phyloP scores from a whole-genome alignment of 495 filamentous ascomycete genomes.

The Neurospora sp. region DNA sequence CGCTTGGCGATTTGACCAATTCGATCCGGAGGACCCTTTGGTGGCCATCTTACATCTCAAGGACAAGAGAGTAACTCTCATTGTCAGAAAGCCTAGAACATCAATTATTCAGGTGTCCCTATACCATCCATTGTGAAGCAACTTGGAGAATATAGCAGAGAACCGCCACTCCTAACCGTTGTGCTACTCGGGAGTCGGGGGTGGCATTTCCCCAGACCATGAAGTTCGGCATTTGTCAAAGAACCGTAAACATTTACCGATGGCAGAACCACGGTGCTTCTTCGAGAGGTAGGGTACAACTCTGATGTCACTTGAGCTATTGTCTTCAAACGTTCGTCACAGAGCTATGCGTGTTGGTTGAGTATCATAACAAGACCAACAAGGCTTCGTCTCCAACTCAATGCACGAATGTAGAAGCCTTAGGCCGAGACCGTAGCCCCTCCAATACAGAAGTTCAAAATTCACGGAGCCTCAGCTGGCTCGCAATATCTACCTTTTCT shows the following conservation, averaged over 20 bases:
- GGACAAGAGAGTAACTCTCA: background rate
- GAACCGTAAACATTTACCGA: background rate
- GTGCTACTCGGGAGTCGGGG: background rate
- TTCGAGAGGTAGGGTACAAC: background rate
- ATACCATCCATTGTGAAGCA: background rate
- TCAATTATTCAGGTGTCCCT: background rate
- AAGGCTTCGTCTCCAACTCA: background rate
- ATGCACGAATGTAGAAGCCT: background rate
- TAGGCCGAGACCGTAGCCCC: background rate
- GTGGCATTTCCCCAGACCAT: background rate
- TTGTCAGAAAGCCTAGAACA: background rate
- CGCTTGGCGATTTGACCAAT: slow-evolving; percentile 12
- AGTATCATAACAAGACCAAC: background rate
- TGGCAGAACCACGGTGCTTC: background rate
- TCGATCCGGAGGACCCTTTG: background rate
- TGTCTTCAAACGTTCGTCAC: background rate
- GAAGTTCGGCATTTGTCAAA: background rate
- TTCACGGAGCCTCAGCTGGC: background rate
- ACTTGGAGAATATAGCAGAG: background rate
- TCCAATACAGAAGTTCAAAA: background rate
- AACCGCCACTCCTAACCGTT: background rate
- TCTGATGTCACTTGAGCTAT: background rate
- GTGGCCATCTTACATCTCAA: background rate
- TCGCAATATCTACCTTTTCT: background rate
- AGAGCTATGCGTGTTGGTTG: background rate